Evolutionary conservation across 805 yeast species (phyloP), one percentile per base, ranked within the genome.

Genomic region (Schwanniomyces vanrijiae): DNA sequence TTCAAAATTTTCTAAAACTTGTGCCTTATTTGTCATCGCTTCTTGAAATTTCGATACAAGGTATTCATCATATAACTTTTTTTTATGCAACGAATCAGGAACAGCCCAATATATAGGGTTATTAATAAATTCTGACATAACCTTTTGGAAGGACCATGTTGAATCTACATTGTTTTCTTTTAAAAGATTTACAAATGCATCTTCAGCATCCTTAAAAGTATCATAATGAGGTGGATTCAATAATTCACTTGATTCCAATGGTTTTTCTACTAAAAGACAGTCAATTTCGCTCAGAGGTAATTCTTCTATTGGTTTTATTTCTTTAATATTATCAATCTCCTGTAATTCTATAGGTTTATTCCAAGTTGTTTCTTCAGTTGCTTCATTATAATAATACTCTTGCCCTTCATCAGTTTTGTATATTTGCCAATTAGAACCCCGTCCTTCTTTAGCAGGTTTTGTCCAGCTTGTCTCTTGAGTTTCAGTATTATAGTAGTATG

Each of bases 381-480:
- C 64, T 11, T 74, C 69, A 58, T 87, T 86, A 64, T 84, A 84
- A 70, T 87, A 90, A 63, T 90, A 90, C 16, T 73, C 69, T 44
- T 68, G 69, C 2, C 91, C 79, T 9, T 73, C 90, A 14, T 78
- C 80, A 1, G 84, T 75, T 18, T 69, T 67, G 33, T 68, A 71
- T 14, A 83, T 71, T 21, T 80, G 76, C 66, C 75, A 73, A 34
- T 46, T 34, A 8, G 66, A 45, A n/a, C 65, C 55, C 3, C 75
- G 65, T 39, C 56, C 62, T 20, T 77, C 58, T 44, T 76, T 86
- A 14, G 65, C 78, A 0, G 97, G 97, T 52, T 82, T 81, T 21
- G 86, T 88, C 96, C 97, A 90, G 43, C 84, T 81, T 0, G 96
- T 82, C 53, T 82, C 81, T 42, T 81, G 78, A 0, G 92, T 85